Conservation (phyloP, 1,284 basidiomycete species). For the Schizophyllum commune region DNA sequence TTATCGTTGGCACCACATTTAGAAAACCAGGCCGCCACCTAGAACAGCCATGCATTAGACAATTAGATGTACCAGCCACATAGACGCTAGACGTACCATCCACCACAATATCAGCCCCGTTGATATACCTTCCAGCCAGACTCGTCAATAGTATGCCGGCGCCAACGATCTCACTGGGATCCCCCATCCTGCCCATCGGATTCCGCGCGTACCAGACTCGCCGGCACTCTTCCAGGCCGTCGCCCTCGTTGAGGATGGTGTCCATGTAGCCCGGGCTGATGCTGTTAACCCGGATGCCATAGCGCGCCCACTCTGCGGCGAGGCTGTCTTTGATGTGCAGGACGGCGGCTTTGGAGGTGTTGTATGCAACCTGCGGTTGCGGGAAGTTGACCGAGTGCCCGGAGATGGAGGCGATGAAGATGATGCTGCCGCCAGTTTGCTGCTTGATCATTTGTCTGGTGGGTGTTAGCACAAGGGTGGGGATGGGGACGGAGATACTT, state of each 20-base stretch:
- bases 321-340: constrained; percentile 24
- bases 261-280: constrained; percentile 39
- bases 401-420: constrained; percentile 35
- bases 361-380: constrained; percentile 30
- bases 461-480: neutral
- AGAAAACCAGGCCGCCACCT: too few species aligned
- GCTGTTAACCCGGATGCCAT: constrained; percentile 35
- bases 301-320: constrained; percentile 32
- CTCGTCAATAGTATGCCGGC: constrained; percentile 32
- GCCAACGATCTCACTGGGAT: constrained; percentile 31
- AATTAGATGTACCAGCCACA: neutral
- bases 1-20: too few species aligned
- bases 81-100: constrained; percentile 24
- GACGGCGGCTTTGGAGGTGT: constrained; percentile 26
- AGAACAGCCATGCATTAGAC: neutral
- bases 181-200: constrained; percentile 35
- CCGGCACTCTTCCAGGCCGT: constrained; percentile 22
- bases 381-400: constrained; percentile 33
- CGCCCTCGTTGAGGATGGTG: constrained; percentile 31
- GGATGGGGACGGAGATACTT: constrained; percentile 10
- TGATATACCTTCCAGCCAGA: constrained; percentile 34
- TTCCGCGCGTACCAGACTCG: constrained; percentile 28
- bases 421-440: constrained; percentile 30
- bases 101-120: constrained; percentile 31
- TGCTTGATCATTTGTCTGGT: constrained; percentile 32